Evolutionary conservation across 106 monocot genomes (phyloP).

Genomic region (Xerophyta viscosa): DNA sequence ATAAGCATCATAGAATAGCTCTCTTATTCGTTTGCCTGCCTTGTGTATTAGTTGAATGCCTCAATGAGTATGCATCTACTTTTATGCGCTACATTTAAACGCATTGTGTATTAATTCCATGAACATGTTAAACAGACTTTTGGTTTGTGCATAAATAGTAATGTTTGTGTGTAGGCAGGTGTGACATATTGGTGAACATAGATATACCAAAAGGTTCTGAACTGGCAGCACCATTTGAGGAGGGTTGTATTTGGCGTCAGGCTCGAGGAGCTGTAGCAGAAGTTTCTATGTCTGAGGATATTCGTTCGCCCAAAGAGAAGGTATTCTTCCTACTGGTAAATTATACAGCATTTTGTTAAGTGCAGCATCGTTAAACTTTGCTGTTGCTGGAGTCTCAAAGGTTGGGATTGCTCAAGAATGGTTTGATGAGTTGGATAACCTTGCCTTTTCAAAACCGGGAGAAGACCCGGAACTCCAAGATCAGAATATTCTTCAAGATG

Average conservation of each 20-base stretch:
- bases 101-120: too few species aligned
- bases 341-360: too few species aligned
- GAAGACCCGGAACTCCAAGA: slow-evolving; percentile 14
- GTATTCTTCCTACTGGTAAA: slow-evolving; percentile 22
- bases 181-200: slow-evolving; percentile 52
- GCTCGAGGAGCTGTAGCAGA: slow-evolving; percentile 76
- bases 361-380: too few species aligned
- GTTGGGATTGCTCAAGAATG: slow-evolving; percentile 89
- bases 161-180: slow-evolving; percentile 54
- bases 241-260: slow-evolving; percentile 68
- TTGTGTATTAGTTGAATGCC: too few species aligned
- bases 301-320: slow-evolving; percentile 31
- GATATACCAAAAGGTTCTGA: slow-evolving; percentile 46
- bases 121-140: too few species aligned
- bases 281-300: slow-evolving; percentile 29
- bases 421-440: slow-evolving; percentile 90
- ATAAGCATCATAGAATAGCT: too few species aligned
- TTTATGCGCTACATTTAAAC: too few species aligned
- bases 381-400: slow-evolving; percentile 25
- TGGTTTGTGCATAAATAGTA: too few species aligned
- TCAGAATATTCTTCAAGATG: slow-evolving; percentile 9
- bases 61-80: too few species aligned
- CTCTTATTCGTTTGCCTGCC: too few species aligned
- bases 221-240: slow-evolving; percentile 40
- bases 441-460: slow-evolving; percentile 38